Conservation (phyloP, 2,329 filamentous ascomycete species). For the Penicillium digitatum region DNA sequence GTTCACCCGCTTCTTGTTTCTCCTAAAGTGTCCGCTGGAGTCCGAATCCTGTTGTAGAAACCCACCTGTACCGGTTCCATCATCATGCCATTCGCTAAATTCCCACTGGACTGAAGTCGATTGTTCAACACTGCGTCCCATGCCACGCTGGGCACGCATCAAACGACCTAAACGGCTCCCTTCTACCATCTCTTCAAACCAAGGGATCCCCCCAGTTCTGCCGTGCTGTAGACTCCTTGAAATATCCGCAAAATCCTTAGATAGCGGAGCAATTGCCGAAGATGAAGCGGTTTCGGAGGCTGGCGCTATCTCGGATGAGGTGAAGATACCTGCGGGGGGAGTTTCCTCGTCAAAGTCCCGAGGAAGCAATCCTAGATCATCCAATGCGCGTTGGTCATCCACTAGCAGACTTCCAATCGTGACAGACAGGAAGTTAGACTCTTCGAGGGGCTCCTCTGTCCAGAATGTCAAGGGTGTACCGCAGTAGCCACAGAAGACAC, state of each 20-base stretch:
- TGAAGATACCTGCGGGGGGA: conserved; percentile 1
- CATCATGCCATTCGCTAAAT: conserved; percentile 66
- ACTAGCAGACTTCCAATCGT: conserved; percentile 72
- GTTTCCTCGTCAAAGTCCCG: conserved; percentile 41
- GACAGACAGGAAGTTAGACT: conserved; percentile 75
- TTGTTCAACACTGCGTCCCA: conserved; percentile 60
- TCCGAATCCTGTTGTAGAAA: conserved; percentile 21
- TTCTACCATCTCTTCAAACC: conserved; percentile 79
- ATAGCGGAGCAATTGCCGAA: conserved; percentile 23
- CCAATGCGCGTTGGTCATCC: conserved; percentile 67
- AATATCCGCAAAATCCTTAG: conserved; percentile 18
- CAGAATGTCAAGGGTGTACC: conserved; percentile 81
- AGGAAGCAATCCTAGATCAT: conserved; percentile 70
- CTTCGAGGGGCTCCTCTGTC: conserved; percentile 66
- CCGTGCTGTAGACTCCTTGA: conserved; percentile 38
- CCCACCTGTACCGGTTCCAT: conserved; percentile 31
- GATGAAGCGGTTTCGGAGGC: conserved; percentile 5
- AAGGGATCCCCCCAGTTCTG: conserved; percentile 61
- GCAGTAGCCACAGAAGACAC: conserved; percentile 88
- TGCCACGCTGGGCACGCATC: conserved; percentile 56
- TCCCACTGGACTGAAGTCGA: conserved; percentile 74
- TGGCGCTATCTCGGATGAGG: conserved; percentile 12
- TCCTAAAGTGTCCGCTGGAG: conserved; percentile 16
- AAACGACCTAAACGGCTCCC: conserved; percentile 68
- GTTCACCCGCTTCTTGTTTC: conserved; percentile 35